Percentiles rank a stretch among this genome's conserved stretches.
Conservation (phyloP, 257 asterid genomes). For the Solanum gracilifrons region DNA sequence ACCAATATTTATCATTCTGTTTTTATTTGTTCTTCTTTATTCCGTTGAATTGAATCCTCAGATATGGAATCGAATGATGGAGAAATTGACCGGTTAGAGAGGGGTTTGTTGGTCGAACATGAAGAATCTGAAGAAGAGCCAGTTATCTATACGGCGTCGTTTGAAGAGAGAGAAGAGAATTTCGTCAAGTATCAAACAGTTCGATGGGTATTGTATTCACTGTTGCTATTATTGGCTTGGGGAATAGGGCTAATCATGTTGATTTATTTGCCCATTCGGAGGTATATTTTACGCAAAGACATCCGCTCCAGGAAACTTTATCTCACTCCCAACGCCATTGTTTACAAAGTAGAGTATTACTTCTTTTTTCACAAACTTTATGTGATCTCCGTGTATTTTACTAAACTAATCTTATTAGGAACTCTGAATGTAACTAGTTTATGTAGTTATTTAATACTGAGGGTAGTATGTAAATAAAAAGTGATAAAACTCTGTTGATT, state of each 20-base stretch:
- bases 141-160: slow-evolving; percentile 51
- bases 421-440: too few relatives aligned
- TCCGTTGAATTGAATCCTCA: not conserved
- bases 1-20: not conserved
- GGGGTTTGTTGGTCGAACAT: slow-evolving; percentile 27
- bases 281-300: slow-evolving; percentile 43
- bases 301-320: slow-evolving; percentile 58
- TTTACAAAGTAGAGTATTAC: slow-evolving; percentile 35
- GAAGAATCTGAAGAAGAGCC: slow-evolving; percentile 19
- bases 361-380: not conserved
- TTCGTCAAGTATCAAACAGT: slow-evolving; percentile 56
- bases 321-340: slow-evolving; percentile 49
- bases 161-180: slow-evolving; percentile 27
- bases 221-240: slow-evolving; percentile 55
- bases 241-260: slow-evolving; percentile 73
- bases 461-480: not conserved
- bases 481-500: not conserved
- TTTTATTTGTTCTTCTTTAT: not conserved
- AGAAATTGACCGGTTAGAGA: slow-evolving; percentile 44
- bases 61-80: slow-evolving; percentile 8
- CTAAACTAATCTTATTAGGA: too few relatives aligned
- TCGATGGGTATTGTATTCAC: slow-evolving; percentile 50
- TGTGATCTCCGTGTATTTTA: too few relatives aligned
- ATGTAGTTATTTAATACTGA: too few relatives aligned
- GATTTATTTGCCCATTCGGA: slow-evolving; percentile 56